These are phyloP conservation scores for Glycine latifolia DNA, from an alignment of 306 rosid genomes.

Conservation along the genomic window DNA sequence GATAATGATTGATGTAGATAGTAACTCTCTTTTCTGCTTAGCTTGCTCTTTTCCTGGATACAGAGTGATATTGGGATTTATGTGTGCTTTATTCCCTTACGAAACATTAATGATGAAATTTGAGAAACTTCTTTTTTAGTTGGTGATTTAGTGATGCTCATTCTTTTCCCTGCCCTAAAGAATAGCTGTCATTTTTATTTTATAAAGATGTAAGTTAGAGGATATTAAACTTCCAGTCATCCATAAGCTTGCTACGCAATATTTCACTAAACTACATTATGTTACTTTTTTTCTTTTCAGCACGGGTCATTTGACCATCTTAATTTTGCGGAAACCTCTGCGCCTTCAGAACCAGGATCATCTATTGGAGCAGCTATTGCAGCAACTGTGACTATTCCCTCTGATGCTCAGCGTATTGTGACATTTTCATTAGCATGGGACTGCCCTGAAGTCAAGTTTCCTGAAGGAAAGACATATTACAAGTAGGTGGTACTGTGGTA, in stretches of 20 bases:
- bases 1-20: too few species aligned
- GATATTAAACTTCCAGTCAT: slow-evolving; percentile 4
- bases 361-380: slow-evolving; percentile 97
- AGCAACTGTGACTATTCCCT: slow-evolving; percentile 80
- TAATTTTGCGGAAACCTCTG: slow-evolving; percentile 52
- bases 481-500: slow-evolving; percentile 60
- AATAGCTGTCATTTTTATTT: too few species aligned
- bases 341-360: slow-evolving; percentile 82
- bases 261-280: slow-evolving; percentile 44
- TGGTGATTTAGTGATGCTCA: too few species aligned
- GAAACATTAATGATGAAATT: too few species aligned
- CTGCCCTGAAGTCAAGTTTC: slow-evolving; percentile 85
- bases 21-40: too few species aligned
- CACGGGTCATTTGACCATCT: slow-evolving; percentile 85
- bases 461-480: slow-evolving; percentile 68
- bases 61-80: too few species aligned
- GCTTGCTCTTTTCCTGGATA: too few species aligned
- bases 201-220: too few species aligned
- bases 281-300: slow-evolving; percentile 54
- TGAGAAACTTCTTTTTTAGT: too few species aligned
- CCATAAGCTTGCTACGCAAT: slow-evolving; percentile 18
- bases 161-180: too few species aligned
- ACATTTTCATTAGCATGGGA: slow-evolving; percentile 97
- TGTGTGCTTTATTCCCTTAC: too few species aligned
- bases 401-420: slow-evolving; percentile 66